phyloP scores from a whole-genome alignment of 2,329 filamentous ascomycete genomes.

The Colletotrichum sp. region DNA sequence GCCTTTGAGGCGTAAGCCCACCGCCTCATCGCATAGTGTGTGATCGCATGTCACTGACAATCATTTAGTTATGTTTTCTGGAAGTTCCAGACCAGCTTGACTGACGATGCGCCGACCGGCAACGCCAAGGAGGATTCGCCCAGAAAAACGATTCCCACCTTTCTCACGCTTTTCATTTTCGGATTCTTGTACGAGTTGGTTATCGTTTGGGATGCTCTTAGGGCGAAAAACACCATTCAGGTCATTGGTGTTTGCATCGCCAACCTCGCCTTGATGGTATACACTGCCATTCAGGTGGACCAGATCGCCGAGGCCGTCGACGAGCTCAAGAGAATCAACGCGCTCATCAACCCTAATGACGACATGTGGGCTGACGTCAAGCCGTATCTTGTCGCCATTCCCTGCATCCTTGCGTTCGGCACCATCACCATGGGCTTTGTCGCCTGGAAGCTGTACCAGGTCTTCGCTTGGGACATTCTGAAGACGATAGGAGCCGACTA shows the following conservation, averaged over 20 bases:
- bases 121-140: constrained; percentile 52
- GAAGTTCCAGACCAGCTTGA: constrained; percentile 74
- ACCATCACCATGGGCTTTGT: constrained; percentile 77
- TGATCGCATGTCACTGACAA: neutral
- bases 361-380: constrained; percentile 73
- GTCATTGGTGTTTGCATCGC: constrained; percentile 93
- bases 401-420: constrained; percentile 78
- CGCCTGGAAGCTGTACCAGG: constrained; percentile 95
- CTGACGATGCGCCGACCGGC: constrained; percentile 32
- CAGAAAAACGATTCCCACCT: constrained; percentile 84
- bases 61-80: constrained; percentile 83
- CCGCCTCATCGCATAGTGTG: neutral
- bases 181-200: constrained; percentile 92
- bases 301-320: constrained; percentile 81
- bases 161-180: constrained; percentile 95
- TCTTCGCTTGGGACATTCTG: constrained; percentile 99
- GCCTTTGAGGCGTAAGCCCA: constrained; percentile 81
- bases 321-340: constrained; percentile 49
- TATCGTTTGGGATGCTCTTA: constrained; percentile 90
- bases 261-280: constrained; percentile 90
- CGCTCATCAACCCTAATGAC: constrained; percentile 28
- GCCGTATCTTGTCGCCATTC: constrained; percentile 84
- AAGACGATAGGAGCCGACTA: constrained; percentile 98
- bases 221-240: constrained; percentile 97
- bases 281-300: constrained; percentile 90